Evolutionary conservation across 2,329 filamentous ascomycete genomes (phyloP), one percentile per base, ranked within the genome.

Genomic region (Clonostachys solani): DNA sequence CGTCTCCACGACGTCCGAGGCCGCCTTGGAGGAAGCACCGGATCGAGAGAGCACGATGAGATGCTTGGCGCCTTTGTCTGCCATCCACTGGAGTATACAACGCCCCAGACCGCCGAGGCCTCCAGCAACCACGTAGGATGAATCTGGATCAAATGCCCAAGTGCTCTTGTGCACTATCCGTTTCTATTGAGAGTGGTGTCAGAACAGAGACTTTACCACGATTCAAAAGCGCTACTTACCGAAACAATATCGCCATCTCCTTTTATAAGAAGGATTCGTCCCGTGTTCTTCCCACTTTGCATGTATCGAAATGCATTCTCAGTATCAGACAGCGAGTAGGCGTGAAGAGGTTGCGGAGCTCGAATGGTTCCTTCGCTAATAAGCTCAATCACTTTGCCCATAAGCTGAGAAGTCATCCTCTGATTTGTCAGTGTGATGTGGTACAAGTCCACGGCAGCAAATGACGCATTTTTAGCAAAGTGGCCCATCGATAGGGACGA

Each of bases 31-130:
- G 6, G 34, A 19, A 15, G 35, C 44, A 45, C 34, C 44, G 23
- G 34, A 40, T 6, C 44, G 44, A 9, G 44, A 45, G 10, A 36
- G 43, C 6, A 78, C 64, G 1, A 75, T 67, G 17, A 80, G 57
- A 49, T 72, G 66, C 10, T 65, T 63, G 7, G 75, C 77, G 3
- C 76, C 76, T n/a, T 69, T 67, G 40, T 62, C 60, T 6, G 72
- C 64, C 72, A 80, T 75, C 67, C 73, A 73, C 8, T 65, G 65
- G 13, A 72, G 61, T 58, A 80, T 70, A 48, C 10, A 13, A 4
- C 42, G 35, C 8, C 64, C 62, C 3, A 67, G 50, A 5, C 62
- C 64, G 16, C 64, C 63, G 4, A 65, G 47, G 8, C 64, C 61
- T 2, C 64, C 63, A 6, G 59, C 52, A 33, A 66, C 52, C 6